These are phyloP conservation scores for Saitoella complicata DNA, from an alignment of 805 yeast genomes.

Conservation along the genomic window DNA sequence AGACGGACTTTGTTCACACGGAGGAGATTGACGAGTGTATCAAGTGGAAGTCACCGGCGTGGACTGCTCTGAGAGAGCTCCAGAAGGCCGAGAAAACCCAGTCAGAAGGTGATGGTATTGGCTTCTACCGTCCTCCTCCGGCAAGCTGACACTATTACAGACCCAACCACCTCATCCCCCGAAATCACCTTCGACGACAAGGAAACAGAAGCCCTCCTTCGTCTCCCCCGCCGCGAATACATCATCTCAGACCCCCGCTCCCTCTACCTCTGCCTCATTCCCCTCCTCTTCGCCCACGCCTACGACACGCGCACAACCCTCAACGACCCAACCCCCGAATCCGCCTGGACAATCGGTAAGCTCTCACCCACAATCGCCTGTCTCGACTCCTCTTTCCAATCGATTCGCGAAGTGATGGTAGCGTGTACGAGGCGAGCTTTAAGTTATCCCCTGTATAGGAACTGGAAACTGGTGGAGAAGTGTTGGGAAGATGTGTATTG, in stretches of 20 bases:
- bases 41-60: slow-evolving; percentile 24
- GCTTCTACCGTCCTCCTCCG: background rate
- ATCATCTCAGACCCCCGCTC: slow-evolving; percentile 39
- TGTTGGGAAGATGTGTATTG: slow-evolving; percentile 66
- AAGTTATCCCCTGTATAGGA: slow-evolving; percentile 64
- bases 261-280: slow-evolving; percentile 46
- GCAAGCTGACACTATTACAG: background rate
- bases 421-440: slow-evolving; percentile 60
- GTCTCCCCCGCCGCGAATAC: slow-evolving; percentile 48
- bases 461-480: slow-evolving; percentile 38
- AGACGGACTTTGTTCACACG: slow-evolving; percentile 54
- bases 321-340: slow-evolving; percentile 61
- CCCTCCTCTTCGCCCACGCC: slow-evolving; percentile 53
- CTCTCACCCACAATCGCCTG: slow-evolving; percentile 61
- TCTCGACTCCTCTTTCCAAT: slow-evolving; percentile 34
- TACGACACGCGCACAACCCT: slow-evolving; percentile 64
- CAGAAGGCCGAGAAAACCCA: background rate
- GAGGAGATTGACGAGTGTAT: slow-evolving; percentile 34
- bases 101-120: slow-evolving; percentile 2
- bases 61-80: background rate
- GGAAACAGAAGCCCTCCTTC: slow-evolving; percentile 52
- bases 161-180: background rate
- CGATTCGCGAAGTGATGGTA: slow-evolving; percentile 38
- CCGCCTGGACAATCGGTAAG: slow-evolving; percentile 90
- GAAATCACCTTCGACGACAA: slow-evolving; percentile 29